These are phyloP conservation scores for Ormosia semicastrata DNA, from an alignment of 306 rosid genomes.

Conservation along the genomic window DNA sequence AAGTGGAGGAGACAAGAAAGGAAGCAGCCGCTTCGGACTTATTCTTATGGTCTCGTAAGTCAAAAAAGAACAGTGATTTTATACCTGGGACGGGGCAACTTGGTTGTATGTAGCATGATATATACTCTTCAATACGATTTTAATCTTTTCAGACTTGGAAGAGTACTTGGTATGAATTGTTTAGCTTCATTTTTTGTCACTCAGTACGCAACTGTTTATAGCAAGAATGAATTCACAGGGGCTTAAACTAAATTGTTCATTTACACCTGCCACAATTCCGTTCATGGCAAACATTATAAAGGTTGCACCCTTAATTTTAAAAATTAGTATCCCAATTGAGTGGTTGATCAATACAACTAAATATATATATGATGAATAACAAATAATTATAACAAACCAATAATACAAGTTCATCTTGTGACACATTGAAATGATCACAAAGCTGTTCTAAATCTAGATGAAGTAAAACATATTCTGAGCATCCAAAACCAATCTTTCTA, in stretches of 20 bases:
- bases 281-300: background rate
- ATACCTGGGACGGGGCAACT: background rate
- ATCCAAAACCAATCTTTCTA: slow-evolving; percentile 32
- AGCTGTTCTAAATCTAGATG: slow-evolving; percentile 22
- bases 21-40: background rate
- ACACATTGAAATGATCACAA: slow-evolving; percentile 26
- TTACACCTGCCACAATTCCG: background rate
- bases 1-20: no score
- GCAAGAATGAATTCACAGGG: background rate
- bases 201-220: background rate
- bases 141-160: background rate
- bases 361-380: background rate
- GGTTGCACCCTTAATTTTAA: background rate
- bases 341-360: background rate
- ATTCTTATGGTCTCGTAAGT: background rate
- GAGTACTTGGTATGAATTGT: background rate
- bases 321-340: background rate
- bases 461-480: background rate
- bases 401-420: slow-evolving; percentile 1
- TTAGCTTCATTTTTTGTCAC: background rate
- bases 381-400: slow-evolving; percentile 12
- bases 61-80: background rate
- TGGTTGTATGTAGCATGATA: background rate
- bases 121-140: background rate
- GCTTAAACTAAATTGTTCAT: background rate